Evolutionary conservation across 306 rosid genomes (phyloP).

Genomic region (Vigna angularis): DNA sequence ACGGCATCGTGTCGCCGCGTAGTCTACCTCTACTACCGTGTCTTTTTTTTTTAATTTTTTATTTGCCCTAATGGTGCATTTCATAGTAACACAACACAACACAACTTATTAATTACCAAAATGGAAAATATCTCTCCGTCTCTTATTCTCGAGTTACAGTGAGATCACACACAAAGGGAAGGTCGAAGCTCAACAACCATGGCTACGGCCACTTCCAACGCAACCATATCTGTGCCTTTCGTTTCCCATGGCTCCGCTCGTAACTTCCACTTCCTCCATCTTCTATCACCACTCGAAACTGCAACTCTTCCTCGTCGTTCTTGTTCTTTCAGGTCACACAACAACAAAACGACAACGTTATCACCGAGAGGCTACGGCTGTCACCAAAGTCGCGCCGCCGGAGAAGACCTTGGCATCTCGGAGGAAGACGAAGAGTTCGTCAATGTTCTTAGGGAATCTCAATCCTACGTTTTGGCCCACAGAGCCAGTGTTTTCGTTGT

Average conservation of each 20-base stretch:
- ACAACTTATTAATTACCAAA: not conserved
- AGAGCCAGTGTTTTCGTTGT: slow-evolving; percentile 60
- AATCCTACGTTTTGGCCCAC: slow-evolving; percentile 64
- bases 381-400: not conserved
- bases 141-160: not conserved
- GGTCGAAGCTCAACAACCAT: slow-evolving; percentile 17
- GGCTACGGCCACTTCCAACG: slow-evolving; percentile 50
- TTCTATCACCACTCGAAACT: slow-evolving; percentile 14
- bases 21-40: not conserved
- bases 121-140: not conserved
- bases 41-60: no score
- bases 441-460: slow-evolving; percentile 67
- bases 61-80: no score
- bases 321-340: not conserved
- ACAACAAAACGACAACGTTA: slow-evolving; percentile 33
- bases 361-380: slow-evolving; percentile 42
- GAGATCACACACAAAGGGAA: not conserved
- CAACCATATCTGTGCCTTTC: slow-evolving; percentile 30
- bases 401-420: slow-evolving; percentile 1
- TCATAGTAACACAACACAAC: no score
- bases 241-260: slow-evolving; percentile 28
- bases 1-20: not conserved
- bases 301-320: not conserved
- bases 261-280: not conserved
- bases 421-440: slow-evolving; percentile 64